phyloP scores from a whole-genome alignment of 2,329 filamentous ascomycete genomes.

The Cladosporium phlei region DNA sequence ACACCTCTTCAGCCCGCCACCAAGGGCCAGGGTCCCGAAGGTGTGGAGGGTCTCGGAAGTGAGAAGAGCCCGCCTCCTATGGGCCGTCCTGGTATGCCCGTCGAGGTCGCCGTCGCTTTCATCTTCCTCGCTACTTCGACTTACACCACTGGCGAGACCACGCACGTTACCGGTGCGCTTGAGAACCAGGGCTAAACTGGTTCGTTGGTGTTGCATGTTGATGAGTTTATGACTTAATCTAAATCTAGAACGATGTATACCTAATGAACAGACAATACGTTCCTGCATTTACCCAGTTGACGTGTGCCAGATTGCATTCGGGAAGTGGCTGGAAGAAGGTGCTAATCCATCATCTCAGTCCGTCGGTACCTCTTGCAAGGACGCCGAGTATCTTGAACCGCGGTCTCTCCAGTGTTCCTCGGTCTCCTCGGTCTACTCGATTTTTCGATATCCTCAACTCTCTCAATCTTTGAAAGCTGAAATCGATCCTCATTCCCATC shows the following conservation, averaged over 20 bases:
- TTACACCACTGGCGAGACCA: slow-evolving; percentile 26
- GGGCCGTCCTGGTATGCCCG: slow-evolving; percentile 29
- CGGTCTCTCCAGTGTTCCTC: too few species aligned
- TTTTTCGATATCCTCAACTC: too few species aligned
- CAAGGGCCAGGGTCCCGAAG: slow-evolving; percentile 32
- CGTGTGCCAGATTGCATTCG: too few species aligned
- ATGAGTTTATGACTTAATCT: neutral
- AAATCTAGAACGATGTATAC: neutral
- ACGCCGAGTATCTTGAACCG: too few species aligned
- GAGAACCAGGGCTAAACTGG: slow-evolving; percentile 25
- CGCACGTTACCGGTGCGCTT: slow-evolving; percentile 24
- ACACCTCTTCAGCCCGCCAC: slow-evolving; percentile 41
- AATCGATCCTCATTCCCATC: too few species aligned
- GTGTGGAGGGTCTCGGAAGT: slow-evolving; percentile 23
- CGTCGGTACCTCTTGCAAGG: too few species aligned
- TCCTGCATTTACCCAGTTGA: too few species aligned
- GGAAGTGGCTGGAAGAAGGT: too few species aligned
- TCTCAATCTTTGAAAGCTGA: too few species aligned
- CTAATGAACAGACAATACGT: neutral
- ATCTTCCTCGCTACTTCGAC: slow-evolving; percentile 27
- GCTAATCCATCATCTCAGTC: too few species aligned
- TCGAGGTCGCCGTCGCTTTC: slow-evolving; percentile 28
- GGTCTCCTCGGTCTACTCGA: too few species aligned
- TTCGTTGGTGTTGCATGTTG: neutral
- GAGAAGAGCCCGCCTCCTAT: slow-evolving; percentile 22